Conservation (phyloP, 129 eudicot genomes). For the Centaurea solstitialis region DNA sequence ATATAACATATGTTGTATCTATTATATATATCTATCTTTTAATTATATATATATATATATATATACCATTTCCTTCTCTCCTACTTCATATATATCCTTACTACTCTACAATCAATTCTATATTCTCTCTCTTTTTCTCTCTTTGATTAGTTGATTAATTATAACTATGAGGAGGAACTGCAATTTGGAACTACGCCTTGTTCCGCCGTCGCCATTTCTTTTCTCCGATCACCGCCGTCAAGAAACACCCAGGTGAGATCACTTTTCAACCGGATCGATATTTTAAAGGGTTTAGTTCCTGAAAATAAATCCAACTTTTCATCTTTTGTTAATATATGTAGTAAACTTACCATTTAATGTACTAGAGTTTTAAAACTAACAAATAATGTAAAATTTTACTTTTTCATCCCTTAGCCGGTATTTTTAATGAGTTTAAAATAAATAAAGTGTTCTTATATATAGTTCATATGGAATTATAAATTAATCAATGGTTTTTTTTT, state of each 20-base stretch:
- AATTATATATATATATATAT: background rate
- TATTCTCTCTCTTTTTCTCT: background rate
- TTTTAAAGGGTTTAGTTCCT: background rate
- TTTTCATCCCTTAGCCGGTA: no score
- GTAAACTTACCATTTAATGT: no score
- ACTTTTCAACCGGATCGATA: background rate
- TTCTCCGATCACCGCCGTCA: constrained; percentile 28
- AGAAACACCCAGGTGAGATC: background rate
- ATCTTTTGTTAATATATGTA: no score
- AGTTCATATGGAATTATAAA: background rate
- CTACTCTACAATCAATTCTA: background rate
- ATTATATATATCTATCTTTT: background rate
- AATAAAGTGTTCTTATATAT: no score
- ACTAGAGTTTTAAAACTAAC: no score
- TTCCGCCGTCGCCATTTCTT: constrained; percentile 47
- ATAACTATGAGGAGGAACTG: constrained; percentile 48
- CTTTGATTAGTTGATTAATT: no score
- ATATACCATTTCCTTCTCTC: background rate
- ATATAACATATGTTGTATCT: background rate
- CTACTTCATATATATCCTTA: background rate
- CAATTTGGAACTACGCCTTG: constrained; percentile 67
- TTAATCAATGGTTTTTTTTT: background rate
- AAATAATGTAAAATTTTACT: no score
- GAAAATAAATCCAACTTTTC: no score
- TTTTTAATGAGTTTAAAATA: no score